phyloP scores from a whole-genome alignment of 805 yeast genomes.

The Yarrowia hollandica region DNA sequence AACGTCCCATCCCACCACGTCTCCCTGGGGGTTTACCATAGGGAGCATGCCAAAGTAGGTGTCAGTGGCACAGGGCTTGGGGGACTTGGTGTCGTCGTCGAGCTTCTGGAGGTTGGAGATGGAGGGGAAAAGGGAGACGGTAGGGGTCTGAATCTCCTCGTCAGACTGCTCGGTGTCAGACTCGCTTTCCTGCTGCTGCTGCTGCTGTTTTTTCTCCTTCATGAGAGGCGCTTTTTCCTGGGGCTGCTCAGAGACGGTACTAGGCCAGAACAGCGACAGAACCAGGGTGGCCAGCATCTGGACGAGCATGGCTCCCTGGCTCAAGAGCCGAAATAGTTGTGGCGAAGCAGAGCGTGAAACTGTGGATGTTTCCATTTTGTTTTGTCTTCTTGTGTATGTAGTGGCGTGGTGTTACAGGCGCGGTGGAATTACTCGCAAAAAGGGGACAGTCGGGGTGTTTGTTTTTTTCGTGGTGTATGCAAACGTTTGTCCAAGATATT shows the following conservation, averaged over 20 bases:
- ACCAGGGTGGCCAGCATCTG: constrained; percentile 5
- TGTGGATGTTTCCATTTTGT: constrained; percentile 13
- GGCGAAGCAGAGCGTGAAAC: constrained; percentile 12
- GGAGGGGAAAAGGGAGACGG: constrained; percentile 22
- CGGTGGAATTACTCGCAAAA: no score
- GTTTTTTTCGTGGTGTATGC: background rate
- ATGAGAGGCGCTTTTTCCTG: background rate
- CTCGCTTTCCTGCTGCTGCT: background rate
- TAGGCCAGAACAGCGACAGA: constrained; percentile 11
- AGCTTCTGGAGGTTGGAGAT: constrained; percentile 24
- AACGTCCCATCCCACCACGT: constrained; percentile 27
- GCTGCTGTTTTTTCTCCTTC: background rate
- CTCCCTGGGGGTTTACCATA: constrained; percentile 28
- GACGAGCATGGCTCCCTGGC: constrained; percentile 23
- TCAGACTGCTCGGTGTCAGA: constrained; percentile 11
- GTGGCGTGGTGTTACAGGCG: background rate
- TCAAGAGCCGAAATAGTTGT: constrained; percentile 17
- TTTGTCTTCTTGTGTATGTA: background rate
- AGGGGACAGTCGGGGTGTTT: constrained; percentile 10
- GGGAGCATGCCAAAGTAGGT: constrained; percentile 26
- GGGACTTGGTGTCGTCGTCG: constrained; percentile 9
- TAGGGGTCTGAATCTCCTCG: constrained; percentile 14
- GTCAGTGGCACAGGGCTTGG: constrained; percentile 29
- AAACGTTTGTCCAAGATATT: background rate
- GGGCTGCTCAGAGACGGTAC: background rate